Percentiles rank a stretch among this genome's conserved stretches.
Evolutionary conservation across 257 asterid species (phyloP).

Genomic region (Solanum paucissectum): DNA sequence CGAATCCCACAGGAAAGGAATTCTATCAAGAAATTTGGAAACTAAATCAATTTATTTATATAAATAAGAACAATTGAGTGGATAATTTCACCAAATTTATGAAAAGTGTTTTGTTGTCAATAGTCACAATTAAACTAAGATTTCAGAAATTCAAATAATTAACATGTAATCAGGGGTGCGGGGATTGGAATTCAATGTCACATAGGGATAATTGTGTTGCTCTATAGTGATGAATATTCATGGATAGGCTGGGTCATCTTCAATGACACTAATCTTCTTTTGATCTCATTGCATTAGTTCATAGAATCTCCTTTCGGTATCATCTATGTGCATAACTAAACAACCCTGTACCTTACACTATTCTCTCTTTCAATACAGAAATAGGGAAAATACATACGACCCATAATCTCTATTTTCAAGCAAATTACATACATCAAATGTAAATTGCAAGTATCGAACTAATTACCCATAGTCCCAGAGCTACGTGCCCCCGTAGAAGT

Average conservation of each 20-base stretch:
- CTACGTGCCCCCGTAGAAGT: too few species aligned
- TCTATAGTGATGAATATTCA: too few species aligned
- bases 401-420: neutral
- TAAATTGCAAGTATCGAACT: neutral
- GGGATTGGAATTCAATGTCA: neutral
- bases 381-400: too few species aligned
- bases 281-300: neutral
- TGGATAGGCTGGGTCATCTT: neutral
- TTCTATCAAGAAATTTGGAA: neutral
- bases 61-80: neutral
- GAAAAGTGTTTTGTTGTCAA: neutral
- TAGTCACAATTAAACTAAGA: neutral
- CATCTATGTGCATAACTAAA: neutral
- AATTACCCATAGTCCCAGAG: too few species aligned
- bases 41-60: neutral
- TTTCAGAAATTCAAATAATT: neutral
- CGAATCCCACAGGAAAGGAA: neutral
- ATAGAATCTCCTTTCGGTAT: too few species aligned
- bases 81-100: neutral
- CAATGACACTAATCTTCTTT: neutral
- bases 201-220: neutral
- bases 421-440: neutral
- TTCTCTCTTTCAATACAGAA: neutral
- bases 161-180: neutral
- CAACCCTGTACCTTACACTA: neutral